Conservation (phyloP, 108 stramenopile species). For the Schizochytrium sp. region DNA sequence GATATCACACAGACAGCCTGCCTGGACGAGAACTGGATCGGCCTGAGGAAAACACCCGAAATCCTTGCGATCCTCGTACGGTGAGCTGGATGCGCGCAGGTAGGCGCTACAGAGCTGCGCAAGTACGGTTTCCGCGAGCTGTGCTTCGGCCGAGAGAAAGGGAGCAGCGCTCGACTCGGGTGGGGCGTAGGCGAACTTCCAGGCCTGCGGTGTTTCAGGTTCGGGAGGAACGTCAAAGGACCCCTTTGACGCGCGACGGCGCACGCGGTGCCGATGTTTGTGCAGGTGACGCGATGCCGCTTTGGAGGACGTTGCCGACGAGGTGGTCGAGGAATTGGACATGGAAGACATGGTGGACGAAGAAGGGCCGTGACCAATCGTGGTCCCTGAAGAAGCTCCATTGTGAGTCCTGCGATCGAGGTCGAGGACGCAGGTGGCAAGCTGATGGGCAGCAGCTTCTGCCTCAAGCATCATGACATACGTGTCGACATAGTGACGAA, state of each 20-base stretch:
- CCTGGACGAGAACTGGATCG: neutral
- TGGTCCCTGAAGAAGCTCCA: too few relatives aligned
- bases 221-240: neutral
- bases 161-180: neutral
- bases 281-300: neutral
- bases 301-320: neutral
- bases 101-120: conserved; percentile 9
- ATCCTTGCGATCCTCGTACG: neutral
- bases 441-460: conserved; percentile 7
- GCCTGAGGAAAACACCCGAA: neutral
- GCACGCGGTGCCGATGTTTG: neutral
- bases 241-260: neutral
- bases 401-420: neutral
- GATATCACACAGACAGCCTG: neutral
- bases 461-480: neutral
- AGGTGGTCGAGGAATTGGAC: neutral
- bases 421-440: neutral
- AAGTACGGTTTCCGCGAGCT: neutral
- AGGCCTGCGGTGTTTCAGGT: neutral
- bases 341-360: neutral
- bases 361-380: neutral
- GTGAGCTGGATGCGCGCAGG: neutral
- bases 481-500: neutral
- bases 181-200: neutral
- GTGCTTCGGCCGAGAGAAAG: neutral